Evolutionary conservation across 2,329 filamentous ascomycete genomes (phyloP), one percentile per base, ranked within the genome.

Genomic region (Xylaria hypoxylon): DNA sequence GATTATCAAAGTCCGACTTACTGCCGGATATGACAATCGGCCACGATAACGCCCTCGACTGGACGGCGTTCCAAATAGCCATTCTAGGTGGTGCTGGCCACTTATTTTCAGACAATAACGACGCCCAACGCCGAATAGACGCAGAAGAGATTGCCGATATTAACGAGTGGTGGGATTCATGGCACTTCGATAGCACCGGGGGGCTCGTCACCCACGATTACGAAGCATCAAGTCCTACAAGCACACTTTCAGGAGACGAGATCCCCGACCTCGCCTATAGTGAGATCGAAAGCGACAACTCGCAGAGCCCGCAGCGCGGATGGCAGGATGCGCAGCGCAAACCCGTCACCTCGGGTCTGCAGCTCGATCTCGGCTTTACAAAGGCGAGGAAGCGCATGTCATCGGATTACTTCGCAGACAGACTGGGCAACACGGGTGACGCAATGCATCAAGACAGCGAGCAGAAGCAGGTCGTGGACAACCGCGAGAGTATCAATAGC

Each of bases 1-100:
- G 85, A 2, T 76, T 89, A 55, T 73, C 81, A 58, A 84, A 83
- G 70, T 76, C 80, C 2, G 82, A 86, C 56, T 72, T 82, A 7
- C 70, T 76, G 24, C 78, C 72, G 10, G 77, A 79, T 26, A 70
- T 76, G 62, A 80, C 78, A 64, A 77, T 80, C 7, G 77, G 76
- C 22, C 79, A 79, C 33, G 86, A 87, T 57, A 85, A 85, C 53
- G 83, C 80, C 8, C 76, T 89, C 3, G 87, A 90, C 79, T 89
- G 87, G 87, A 87, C 85, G 5, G 87, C 87, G 3, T 90, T 89
- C 73, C 87, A 90, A 76, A 88, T 89, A 83, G 87, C 88, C 17
- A 88, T 89, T 56, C 78, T 86, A 0, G 87, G 87, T 47, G 86
- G 85, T 5, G 84, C 85, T 2, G 85, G 84, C 33, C 85, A 87